A percentile compares a stretch with the other conserved stretches of the same genome.
Evolutionary conservation across 129 eudicot genomes (phyloP).

Genomic region (Daucus carota): DNA sequence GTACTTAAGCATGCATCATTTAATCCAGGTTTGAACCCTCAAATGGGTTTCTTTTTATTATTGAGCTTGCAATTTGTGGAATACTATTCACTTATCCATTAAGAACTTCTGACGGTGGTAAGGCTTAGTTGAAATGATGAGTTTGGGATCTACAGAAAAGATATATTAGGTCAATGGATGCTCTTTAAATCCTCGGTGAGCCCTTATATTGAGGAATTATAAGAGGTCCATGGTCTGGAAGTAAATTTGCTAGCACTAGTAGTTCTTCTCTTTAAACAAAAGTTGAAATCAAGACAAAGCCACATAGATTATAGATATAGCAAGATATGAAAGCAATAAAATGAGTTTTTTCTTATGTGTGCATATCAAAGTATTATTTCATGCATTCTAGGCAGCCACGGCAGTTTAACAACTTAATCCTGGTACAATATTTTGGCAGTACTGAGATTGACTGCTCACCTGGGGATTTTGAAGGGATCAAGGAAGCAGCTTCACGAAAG

Average conservation of each 20-base stretch:
- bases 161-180: neutral
- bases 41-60: neutral
- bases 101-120: neutral
- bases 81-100: neutral
- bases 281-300: neutral
- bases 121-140: neutral
- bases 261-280: neutral
- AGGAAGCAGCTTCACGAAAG: slow-evolving; percentile 1
- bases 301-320: neutral
- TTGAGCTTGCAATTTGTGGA: neutral
- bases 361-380: neutral
- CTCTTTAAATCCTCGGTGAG: neutral
- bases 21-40: neutral
- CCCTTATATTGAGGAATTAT: neutral
- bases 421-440: slow-evolving; percentile 5
- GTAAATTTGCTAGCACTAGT: neutral
- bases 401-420: neutral
- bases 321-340: neutral
- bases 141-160: neutral
- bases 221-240: neutral
- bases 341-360: neutral
- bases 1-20: neutral
- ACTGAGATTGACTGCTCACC: neutral
- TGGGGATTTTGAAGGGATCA: neutral
- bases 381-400: neutral